A percentile compares a stretch with the other conserved stretches of the same genome.
phyloP scores from a whole-genome alignment of 495 filamentous ascomycete genomes.

The Penicillium goetzii region DNA sequence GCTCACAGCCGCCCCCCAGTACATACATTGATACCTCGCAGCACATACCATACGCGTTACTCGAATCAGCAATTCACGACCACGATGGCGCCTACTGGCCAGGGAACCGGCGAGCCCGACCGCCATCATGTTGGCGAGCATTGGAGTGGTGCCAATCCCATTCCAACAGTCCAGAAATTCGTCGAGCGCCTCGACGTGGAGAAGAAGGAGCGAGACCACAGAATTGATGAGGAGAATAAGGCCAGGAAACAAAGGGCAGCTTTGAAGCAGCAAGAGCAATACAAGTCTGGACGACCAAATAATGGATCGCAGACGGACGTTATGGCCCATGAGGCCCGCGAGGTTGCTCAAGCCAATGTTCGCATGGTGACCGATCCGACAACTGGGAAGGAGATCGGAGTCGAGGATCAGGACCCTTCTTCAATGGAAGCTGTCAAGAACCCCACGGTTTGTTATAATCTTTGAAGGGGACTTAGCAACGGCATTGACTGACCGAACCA shows the following conservation, averaged over 20 bases:
- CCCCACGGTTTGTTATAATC: slow-evolving; percentile 55
- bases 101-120: slow-evolving; percentile 26
- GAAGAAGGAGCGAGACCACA: slow-evolving; percentile 72
- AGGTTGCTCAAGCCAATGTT: slow-evolving; percentile 53
- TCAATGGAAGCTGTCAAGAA: slow-evolving; percentile 74
- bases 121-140: slow-evolving; percentile 44
- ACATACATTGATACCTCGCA: not conserved
- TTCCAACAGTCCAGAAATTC: slow-evolving; percentile 88
- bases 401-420: slow-evolving; percentile 75
- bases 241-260: slow-evolving; percentile 33
- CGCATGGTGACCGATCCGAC: slow-evolving; percentile 84
- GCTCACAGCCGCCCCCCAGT: not conserved
- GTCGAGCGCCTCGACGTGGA: slow-evolving; percentile 75
- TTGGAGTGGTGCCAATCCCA: slow-evolving; percentile 62
- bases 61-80: not conserved
- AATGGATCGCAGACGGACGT: slow-evolving; percentile 47
- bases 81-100: slow-evolving; percentile 33
- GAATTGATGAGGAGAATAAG: slow-evolving; percentile 60
- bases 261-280: slow-evolving; percentile 17
- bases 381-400: slow-evolving; percentile 82
- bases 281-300: slow-evolving; percentile 25
- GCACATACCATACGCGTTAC: not conserved
- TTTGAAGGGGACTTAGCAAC: not conserved
- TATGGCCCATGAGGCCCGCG: slow-evolving; percentile 42
- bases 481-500: not conserved